A percentile compares a stretch with the other conserved stretches of the same genome.
Evolutionary conservation across 352 stramenopile genomes (phyloP).

Genomic region (Phytophthora citricola): DNA sequence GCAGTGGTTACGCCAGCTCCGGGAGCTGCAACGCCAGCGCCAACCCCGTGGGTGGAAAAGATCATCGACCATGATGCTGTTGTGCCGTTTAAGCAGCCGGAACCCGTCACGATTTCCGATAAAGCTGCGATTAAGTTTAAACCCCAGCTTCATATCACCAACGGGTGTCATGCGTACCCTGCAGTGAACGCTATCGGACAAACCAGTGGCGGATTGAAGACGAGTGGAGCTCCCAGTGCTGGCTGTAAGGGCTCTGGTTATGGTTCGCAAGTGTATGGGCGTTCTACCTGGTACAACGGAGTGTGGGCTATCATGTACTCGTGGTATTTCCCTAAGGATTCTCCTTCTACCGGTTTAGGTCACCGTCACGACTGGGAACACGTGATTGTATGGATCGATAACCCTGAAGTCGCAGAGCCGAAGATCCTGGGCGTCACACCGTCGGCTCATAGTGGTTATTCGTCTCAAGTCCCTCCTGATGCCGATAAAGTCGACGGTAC

Average conservation of each 20-base stretch:
- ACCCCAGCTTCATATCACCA: conserved; percentile 6
- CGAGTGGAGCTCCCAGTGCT: background rate
- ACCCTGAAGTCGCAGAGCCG: background rate
- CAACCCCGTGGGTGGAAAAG: background rate
- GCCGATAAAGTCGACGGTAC: conserved; percentile 7
- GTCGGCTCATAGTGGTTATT: conserved; percentile 9
- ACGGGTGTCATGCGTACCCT: conserved; percentile 9
- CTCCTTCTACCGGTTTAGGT: conserved; percentile 2
- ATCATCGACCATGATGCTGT: background rate
- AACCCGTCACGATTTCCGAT: conserved; percentile 6
- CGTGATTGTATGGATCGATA: conserved; percentile 7
- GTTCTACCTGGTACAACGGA: conserved; percentile 2
- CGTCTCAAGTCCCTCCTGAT: conserved; percentile 3
- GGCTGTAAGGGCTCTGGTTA: conserved; percentile 3
- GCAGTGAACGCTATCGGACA: conserved; percentile 2
- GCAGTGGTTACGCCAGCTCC: background rate
- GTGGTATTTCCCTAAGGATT: conserved; percentile 11
- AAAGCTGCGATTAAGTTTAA: conserved; percentile 7
- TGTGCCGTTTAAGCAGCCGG: conserved; percentile 3
- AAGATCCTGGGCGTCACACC: conserved; percentile 7
- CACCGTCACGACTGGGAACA: conserved; percentile 8
- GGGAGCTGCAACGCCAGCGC: background rate
- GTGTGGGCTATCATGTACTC: conserved; percentile 10
- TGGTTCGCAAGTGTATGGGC: conserved; percentile 1
- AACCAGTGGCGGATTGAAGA: conserved; percentile 5